Percentiles rank a stretch among this genome's conserved stretches.
phyloP scores from a whole-genome alignment of 2,329 filamentous ascomycete genomes.

The Exophiala bonariae region DNA sequence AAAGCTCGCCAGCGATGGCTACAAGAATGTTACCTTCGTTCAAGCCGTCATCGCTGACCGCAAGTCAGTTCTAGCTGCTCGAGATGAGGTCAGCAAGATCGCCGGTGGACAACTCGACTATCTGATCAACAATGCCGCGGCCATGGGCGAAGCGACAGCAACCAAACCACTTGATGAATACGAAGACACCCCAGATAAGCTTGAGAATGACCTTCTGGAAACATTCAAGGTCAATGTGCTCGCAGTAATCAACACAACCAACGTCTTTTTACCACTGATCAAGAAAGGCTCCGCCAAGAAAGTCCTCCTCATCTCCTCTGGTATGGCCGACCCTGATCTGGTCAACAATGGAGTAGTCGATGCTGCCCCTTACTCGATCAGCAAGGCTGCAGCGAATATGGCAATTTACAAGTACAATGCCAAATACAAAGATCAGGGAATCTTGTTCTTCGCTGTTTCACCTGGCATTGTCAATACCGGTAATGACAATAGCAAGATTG shows the following conservation, averaged over 20 bases:
- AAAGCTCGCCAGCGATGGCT: constrained; percentile 42
- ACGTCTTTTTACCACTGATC: constrained; percentile 55
- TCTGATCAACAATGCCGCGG: constrained; percentile 53
- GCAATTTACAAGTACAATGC: constrained; percentile 55
- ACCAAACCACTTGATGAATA: constrained; percentile 38
- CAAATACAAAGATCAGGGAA: constrained; percentile 50
- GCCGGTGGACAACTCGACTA: constrained; percentile 45
- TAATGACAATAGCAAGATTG: not conserved
- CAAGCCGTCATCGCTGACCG: constrained; percentile 47
- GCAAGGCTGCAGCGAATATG: constrained; percentile 56
- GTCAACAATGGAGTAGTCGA: constrained; percentile 38
- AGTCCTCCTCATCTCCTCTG: constrained; percentile 52
- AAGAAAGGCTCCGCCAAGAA: constrained; percentile 54
- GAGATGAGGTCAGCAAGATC: constrained; percentile 24
- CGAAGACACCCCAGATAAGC: constrained; percentile 32
- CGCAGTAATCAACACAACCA: constrained; percentile 54
- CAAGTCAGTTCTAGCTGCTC: constrained; percentile 37
- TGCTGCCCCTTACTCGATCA: constrained; percentile 45
- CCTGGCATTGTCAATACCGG: constrained; percentile 52
- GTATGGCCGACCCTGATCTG: constrained; percentile 49
- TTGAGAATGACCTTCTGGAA: constrained; percentile 37
- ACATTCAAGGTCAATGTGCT: constrained; percentile 52
- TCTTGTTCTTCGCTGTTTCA: constrained; percentile 54
- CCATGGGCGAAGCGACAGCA: constrained; percentile 32
- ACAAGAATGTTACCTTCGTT: constrained; percentile 48